Base-by-base conservation (phyloP, 495 filamentous ascomycete species). In the Hypoxylon cercidicola region DNA sequence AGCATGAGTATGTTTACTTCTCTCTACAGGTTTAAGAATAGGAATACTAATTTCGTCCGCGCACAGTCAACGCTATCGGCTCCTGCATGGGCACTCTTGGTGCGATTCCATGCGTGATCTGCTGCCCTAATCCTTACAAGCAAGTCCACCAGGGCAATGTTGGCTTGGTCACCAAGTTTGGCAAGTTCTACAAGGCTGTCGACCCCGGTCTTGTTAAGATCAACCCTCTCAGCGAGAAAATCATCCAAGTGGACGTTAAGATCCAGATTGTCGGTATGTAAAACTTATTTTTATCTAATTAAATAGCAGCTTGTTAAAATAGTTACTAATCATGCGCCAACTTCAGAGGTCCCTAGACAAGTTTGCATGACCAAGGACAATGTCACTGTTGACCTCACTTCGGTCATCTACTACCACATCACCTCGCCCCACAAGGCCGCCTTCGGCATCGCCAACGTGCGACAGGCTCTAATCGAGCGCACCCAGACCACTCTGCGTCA, bases 341-440 rank as follows among this genome's bases (percentile, higher is more conserved):
- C 49, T 62, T 16, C 76, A 84, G 92, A 99, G 83, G 95, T 99
- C 5, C 95, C 95, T 6, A 86, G 92, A 74, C 95, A 99, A 79
- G 86, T 93, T 69, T 98, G 94, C 85, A 99, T 99, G 93, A 99
- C 96, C 76, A 97, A 97, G 78, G 95, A 99, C 81, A 98, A 98
- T 69, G 95, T 98, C 58, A 96, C 89, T 20, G 85, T 99, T 43
- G 87, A 94, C 70, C 84, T 99, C 58, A 98, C 93, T 32, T 94
- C 90, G 23, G 95, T 99, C 64, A 99, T 99, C 82, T 99, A 99
- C 85, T 99, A 99, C 82, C 92, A 96, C 84, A 92, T 99, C 73
- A 89, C 86, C 52, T 92, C 91, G 7, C 95, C 95, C 1, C 95
- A 98, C 85, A 97, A 96, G 81, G 91, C 93, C 57, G 96, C 96